A percentile compares a stretch with the other conserved stretches of the same genome.
Evolutionary conservation across 2,329 filamentous ascomycete genomes (phyloP).

Genomic region (Nigrograna mackinnonii): DNA sequence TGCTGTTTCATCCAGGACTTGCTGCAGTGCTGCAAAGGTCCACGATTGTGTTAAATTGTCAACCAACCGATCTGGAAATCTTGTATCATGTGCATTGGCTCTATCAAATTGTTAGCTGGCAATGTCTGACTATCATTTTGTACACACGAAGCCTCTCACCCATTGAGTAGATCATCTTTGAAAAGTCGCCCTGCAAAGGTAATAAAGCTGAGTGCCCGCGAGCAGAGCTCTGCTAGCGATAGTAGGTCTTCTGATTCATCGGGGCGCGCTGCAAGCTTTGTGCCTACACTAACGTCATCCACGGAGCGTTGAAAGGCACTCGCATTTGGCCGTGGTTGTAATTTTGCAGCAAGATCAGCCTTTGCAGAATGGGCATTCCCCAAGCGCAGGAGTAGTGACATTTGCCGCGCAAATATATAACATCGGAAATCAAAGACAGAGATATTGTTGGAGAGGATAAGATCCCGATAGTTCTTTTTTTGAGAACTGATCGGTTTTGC

Average conservation of each 20-base stretch:
- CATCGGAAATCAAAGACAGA: slow-evolving; percentile 94
- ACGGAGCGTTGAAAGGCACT: slow-evolving; percentile 27
- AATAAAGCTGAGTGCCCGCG: slow-evolving; percentile 81
- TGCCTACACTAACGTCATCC: slow-evolving; percentile 35
- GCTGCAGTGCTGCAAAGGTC: slow-evolving; percentile 75
- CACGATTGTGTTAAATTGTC: slow-evolving; percentile 80
- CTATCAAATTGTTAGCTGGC: slow-evolving; percentile 32
- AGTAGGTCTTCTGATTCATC: slow-evolving; percentile 74
- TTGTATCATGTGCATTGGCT: slow-evolving; percentile 28
- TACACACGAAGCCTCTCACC: slow-evolving; percentile 45
- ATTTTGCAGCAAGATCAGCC: slow-evolving; percentile 44
- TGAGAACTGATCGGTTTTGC: slow-evolving; percentile 40
- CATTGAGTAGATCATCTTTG: slow-evolving; percentile 74
- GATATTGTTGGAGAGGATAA: slow-evolving; percentile 92
- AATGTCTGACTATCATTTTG: slow-evolving; percentile 3
- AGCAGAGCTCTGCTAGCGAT: slow-evolving; percentile 84
- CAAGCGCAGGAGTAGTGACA: slow-evolving; percentile 77
- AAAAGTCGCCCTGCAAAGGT: slow-evolving; percentile 78
- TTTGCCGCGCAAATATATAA: slow-evolving; percentile 90
- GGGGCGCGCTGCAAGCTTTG: slow-evolving; percentile 16
- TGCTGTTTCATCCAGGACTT: slow-evolving; percentile 75
- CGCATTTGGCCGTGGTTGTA: slow-evolving; percentile 29
- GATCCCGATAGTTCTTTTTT: slow-evolving; percentile 82
- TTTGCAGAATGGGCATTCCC: slow-evolving; percentile 64
- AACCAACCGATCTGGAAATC: slow-evolving; percentile 56